Conservation (phyloP, 805 yeast species). For the Tanozyma kutaoensis region DNA sequence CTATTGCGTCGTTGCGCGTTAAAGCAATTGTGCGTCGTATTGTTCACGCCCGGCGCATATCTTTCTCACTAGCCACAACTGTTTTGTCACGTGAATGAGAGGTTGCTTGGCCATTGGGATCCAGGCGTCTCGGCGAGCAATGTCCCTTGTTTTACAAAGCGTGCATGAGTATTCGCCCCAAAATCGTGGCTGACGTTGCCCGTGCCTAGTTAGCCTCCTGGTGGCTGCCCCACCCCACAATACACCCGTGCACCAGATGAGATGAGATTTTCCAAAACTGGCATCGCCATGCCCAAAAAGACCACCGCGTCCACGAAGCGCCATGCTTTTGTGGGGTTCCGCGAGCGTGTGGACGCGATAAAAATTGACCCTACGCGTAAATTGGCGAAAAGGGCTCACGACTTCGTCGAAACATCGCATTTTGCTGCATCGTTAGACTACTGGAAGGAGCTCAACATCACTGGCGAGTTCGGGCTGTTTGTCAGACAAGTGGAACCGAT, state of each 20-base stretch:
- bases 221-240: too few relatives aligned
- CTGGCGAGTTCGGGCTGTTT: conserved; percentile 58
- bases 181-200: too few relatives aligned
- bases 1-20: too few relatives aligned
- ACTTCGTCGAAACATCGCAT: conserved; percentile 65
- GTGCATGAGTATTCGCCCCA: too few relatives aligned
- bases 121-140: too few relatives aligned
- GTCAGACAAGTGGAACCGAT: conserved; percentile 37
- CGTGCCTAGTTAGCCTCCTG: too few relatives aligned
- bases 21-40: too few relatives aligned
- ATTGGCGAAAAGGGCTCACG: conserved; percentile 45
- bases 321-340: conserved; percentile 62
- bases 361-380: conserved; percentile 63
- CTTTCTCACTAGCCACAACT: too few relatives aligned
- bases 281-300: neutral
- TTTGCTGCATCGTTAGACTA: conserved; percentile 68
- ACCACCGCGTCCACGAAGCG: conserved; percentile 19
- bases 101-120: too few relatives aligned
- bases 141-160: too few relatives aligned
- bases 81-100: too few relatives aligned
- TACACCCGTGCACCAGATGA: neutral
- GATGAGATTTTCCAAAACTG: neutral
- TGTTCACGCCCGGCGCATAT: too few relatives aligned
- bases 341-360: conserved; percentile 71
- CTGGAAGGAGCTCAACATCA: conserved; percentile 79